Base-by-base conservation (phyloP, 208 protist genomes). In the Lotmaria passim region DNA sequence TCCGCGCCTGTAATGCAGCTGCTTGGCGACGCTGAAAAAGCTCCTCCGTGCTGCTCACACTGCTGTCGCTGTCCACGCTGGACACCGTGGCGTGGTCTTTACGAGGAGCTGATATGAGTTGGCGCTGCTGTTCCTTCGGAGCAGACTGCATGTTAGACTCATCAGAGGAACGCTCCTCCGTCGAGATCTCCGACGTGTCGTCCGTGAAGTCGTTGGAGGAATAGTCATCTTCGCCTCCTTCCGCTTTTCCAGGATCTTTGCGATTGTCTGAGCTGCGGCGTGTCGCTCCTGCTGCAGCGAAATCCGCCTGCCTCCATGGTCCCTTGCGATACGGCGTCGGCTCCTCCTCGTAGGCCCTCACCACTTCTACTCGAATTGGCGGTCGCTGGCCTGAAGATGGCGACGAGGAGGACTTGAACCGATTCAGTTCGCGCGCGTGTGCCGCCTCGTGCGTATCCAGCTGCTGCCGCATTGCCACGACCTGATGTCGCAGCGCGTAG, bases 291-390 rank as follows among this genome's bases (percentile, higher is more conserved):
- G 66, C 39, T 14, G 60, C 59, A 31, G 57, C 24, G 36, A 69
- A 79, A 19, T 69, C 31, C 1, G 71, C 77, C 12, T 47, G 23
- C 23, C 72, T 55, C 57, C 78, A 89, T 12, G 85, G 85, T 14
- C 67, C 60, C 53, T 90, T 93, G 46, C 79, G 77, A 50, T 87
- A 85, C 11, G 85, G 82, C 44, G 84, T 63, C 3, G 82, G 87
- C 1, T 82, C 68, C 5, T 81, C 73, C 30, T 86, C 80, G 60
- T 84, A 93, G 1, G 53, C 82, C 24, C 79, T 73, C 14, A 93
- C 66, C n/a, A 93, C 62, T 60, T 90, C 76, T 21, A 90, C 85
- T 21, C 71, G 72, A 21, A 89, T 23, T 7, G 53, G 60, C 7
- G 28, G 62, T 6, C 33, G 17, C 5, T 39, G 56, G n/a, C n/a